These are phyloP conservation scores for Phytophthora meadii DNA, from an alignment of 352 stramenopile species.

Conservation along the genomic window DNA sequence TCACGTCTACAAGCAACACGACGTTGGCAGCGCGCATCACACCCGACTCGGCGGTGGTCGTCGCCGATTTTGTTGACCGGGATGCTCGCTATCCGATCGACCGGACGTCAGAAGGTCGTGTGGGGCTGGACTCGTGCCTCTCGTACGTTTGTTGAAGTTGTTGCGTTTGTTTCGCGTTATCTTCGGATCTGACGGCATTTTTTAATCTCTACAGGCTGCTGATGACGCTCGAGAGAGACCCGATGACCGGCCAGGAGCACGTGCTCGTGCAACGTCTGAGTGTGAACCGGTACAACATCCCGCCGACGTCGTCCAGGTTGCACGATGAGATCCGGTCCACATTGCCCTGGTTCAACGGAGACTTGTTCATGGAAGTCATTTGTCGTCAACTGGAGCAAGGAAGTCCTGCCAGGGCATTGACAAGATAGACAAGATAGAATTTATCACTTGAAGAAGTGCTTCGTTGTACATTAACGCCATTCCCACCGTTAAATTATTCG, in stretches of 20 bases:
- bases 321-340: slow-evolving; percentile 59
- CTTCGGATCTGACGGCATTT: slow-evolving; percentile 16
- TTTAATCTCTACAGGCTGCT: slow-evolving; percentile 31
- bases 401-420: slow-evolving; percentile 11
- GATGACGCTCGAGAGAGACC: slow-evolving; percentile 45
- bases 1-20: slow-evolving; percentile 51
- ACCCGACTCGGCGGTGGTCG: slow-evolving; percentile 43
- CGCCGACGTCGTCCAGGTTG: slow-evolving; percentile 48
- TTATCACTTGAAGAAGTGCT: slow-evolving; percentile 1
- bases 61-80: slow-evolving; percentile 55
- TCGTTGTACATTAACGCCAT: slow-evolving; percentile 4
- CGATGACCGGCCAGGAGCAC: slow-evolving; percentile 37
- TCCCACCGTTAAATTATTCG: slow-evolving; percentile 34
- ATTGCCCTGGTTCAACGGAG: slow-evolving; percentile 62
- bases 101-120: slow-evolving; percentile 28
- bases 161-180: slow-evolving; percentile 7
- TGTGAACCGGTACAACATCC: slow-evolving; percentile 58
- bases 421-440: not conserved
- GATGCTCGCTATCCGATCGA: slow-evolving; percentile 46
- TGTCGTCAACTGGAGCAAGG: slow-evolving; percentile 53
- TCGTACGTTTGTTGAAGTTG: slow-evolving; percentile 39
- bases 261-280: slow-evolving; percentile 58
- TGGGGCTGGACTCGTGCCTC: slow-evolving; percentile 41
- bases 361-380: slow-evolving; percentile 65
- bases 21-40: slow-evolving; percentile 42